These are phyloP conservation scores for Cyclaneusma minus DNA, from an alignment of 2,329 filamentous ascomycete species.

Conservation along the genomic window DNA sequence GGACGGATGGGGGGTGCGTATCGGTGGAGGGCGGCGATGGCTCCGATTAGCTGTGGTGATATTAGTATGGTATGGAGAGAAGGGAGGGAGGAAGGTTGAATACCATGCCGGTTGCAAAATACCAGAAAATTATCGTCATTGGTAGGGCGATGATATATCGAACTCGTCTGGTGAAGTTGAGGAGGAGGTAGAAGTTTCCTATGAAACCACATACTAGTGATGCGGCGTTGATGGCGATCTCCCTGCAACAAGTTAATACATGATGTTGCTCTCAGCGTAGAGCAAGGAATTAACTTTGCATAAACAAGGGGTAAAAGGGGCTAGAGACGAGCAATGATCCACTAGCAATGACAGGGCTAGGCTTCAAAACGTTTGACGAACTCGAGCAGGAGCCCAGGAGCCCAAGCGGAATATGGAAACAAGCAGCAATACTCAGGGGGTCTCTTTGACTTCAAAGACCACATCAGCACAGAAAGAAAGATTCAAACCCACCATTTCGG, in stretches of 20 bases:
- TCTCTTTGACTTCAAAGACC: no score
- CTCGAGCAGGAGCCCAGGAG: no score
- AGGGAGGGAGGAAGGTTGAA: slow-evolving; percentile 39
- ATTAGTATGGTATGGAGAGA: no score
- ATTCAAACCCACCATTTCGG: slow-evolving; percentile 36
- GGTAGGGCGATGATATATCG: slow-evolving; percentile 55
- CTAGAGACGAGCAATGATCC: no score
- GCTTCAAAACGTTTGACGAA: background rate
- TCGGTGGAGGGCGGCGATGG: slow-evolving; percentile 39
- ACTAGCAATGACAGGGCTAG: no score
- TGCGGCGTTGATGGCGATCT: slow-evolving; percentile 44
- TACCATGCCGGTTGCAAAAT: slow-evolving; percentile 41
- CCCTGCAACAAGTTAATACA: slow-evolving; percentile 25
- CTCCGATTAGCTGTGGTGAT: slow-evolving; percentile 32
- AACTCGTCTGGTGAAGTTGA: slow-evolving; percentile 52
- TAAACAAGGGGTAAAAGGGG: no score
- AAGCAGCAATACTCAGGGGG: no score
- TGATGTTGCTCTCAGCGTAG: background rate
- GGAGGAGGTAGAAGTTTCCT: slow-evolving; percentile 51
- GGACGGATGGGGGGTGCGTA: slow-evolving; percentile 29
- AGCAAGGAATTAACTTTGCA: slow-evolving; percentile 1
- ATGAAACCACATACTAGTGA: slow-evolving; percentile 48
- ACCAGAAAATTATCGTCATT: slow-evolving; percentile 51
- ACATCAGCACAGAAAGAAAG: background rate
- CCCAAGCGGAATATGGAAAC: no score